A percentile compares a stretch with the other conserved stretches of the same genome.
These are phyloP conservation scores for Fragilaria radians DNA, from an alignment of 108 stramenopile genomes.

Conservation along the genomic window DNA sequence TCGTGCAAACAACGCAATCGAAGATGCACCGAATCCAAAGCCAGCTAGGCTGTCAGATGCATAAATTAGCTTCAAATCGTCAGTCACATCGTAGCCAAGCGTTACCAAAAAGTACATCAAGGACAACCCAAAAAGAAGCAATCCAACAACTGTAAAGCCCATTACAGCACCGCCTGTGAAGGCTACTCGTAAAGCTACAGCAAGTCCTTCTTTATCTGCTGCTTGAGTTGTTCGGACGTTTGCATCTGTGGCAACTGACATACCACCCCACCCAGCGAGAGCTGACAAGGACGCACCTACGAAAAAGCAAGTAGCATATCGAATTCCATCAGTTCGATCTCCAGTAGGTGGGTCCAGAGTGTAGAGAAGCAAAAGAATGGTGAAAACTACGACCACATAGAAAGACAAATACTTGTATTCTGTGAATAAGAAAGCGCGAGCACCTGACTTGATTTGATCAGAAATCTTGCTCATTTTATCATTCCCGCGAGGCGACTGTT, in stretches of 20 bases:
- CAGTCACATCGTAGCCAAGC: conserved; percentile 60
- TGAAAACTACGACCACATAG: conserved; percentile 82
- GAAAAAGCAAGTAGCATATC: conserved; percentile 90
- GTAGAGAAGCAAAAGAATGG: conserved; percentile 77
- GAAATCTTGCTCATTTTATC: too few species aligned
- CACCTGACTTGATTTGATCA: conserved; percentile 92
- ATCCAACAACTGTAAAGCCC: conserved; percentile 94
- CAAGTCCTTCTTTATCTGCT: conserved; percentile 85
- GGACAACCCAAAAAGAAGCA: conserved; percentile 91
- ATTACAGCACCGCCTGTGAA: conserved; percentile 98
- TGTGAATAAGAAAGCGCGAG: conserved; percentile 89
- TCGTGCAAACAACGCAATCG: conserved; percentile 99
- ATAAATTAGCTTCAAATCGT: conserved; percentile 86
- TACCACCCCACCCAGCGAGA: conserved; percentile 93
- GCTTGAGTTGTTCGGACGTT: conserved; percentile 94
- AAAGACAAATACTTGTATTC: conserved; percentile 96
- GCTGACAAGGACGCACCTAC: conserved; percentile 83
- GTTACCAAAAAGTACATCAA: conserved; percentile 71
- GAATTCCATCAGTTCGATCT: conserved; percentile 80
- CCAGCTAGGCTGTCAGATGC: conserved; percentile 94
- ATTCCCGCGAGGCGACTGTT: too few species aligned
- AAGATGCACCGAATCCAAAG: conserved; percentile 95
- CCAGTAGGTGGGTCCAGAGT: conserved; percentile 85
- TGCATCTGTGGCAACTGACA: conserved; percentile 97
- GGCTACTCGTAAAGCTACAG: conserved; percentile 89